Evolutionary conservation across 192 early-diverging fungal genomes (phyloP), one percentile per base, ranked within the genome.

Genomic region (Gigaspora rosea): DNA sequence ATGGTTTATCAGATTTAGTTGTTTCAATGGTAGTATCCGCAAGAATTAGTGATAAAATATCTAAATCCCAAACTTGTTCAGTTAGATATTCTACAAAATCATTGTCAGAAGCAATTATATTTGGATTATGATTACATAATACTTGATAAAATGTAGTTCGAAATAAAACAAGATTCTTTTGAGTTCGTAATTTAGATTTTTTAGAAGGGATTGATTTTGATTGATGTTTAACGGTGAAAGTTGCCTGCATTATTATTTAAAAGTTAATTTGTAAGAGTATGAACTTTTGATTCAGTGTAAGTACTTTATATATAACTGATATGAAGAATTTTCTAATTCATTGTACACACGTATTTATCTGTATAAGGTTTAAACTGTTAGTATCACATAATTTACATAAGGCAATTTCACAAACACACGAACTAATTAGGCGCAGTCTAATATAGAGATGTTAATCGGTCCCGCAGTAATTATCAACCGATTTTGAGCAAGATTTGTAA

Each of bases 21-120:
- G 8, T 20, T 50, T 32, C 16, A 67, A 4, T 5, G 36, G 3
- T 9, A 15, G 9, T 27, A 52, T 61, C 20, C 4, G 5, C 8
- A 35, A 32, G 8, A 73, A 41, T 59, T 59, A 7, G 6, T 63
- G 58, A 13, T 63, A 75, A 64, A 8, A 32, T 22, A 10, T 46
- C 47, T 49, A 57, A 22, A 27, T 75, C 49, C 73, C 73, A 75
- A 48, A 75, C 47, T 63, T 75, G 41, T 27, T 49, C 61, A 3
- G 22, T 47, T 18, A 75, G 33, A 75, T 75, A 75, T 58, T 75
- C 73, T 27, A 75, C 15, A 63, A 63, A 64, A 22, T 64, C 73
- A 4, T 64, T 41, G 8, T 64, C 73, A 2, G 11, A 15, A 20
- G 8, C 58, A 50, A 75, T 49, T 63, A 72, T n/a, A 41, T 75